Percentiles rank a stretch among this genome's conserved stretches.
These are phyloP conservation scores for Triticum monococcum DNA, from an alignment of 176 grass and related monocot species.

Conservation along the genomic window DNA sequence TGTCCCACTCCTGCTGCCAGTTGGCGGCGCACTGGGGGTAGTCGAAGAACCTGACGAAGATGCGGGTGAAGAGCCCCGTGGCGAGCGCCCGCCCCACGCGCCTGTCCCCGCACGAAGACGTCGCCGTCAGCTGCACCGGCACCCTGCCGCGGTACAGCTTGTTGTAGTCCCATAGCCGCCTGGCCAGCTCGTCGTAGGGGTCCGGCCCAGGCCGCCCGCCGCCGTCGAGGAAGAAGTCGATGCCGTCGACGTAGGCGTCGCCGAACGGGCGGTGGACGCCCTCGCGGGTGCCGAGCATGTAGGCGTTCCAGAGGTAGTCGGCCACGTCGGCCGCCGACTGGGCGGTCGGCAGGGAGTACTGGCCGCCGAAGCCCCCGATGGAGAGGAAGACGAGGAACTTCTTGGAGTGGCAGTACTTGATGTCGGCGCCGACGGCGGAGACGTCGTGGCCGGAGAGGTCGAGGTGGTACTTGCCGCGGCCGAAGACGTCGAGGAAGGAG, in stretches of 20 bases:
- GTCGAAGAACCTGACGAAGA: too few relatives aligned
- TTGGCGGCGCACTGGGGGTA: too few relatives aligned
- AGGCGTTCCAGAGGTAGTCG: neutral
- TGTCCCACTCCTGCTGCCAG: too few relatives aligned
- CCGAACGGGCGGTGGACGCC: neutral
- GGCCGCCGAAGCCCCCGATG: neutral
- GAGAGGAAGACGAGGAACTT: neutral
- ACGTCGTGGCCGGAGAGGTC: slow-evolving; percentile 25
- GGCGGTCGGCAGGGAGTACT: neutral
- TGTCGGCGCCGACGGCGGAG: neutral
- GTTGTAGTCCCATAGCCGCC: neutral
- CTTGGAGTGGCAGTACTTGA: slow-evolving; percentile 4
- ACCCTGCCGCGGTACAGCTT: neutral
- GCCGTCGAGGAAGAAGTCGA: slow-evolving; percentile 22
- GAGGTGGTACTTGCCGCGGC: neutral
- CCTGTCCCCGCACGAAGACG: neutral
- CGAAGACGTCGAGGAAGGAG: slow-evolving; percentile 5
- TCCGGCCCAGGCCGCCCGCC: neutral
- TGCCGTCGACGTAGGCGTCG: slow-evolving; percentile 8
- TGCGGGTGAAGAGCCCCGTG: neutral
- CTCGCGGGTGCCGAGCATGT: neutral
- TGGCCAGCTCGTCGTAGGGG: slow-evolving; percentile 12
- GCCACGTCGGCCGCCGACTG: neutral
- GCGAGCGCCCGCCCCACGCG: neutral
- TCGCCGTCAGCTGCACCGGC: neutral